Percentiles rank a stretch among this genome's conserved stretches.
Conservation (phyloP, 2,329 filamentous ascomycete genomes). For the Paracamarosporium sp. region DNA sequence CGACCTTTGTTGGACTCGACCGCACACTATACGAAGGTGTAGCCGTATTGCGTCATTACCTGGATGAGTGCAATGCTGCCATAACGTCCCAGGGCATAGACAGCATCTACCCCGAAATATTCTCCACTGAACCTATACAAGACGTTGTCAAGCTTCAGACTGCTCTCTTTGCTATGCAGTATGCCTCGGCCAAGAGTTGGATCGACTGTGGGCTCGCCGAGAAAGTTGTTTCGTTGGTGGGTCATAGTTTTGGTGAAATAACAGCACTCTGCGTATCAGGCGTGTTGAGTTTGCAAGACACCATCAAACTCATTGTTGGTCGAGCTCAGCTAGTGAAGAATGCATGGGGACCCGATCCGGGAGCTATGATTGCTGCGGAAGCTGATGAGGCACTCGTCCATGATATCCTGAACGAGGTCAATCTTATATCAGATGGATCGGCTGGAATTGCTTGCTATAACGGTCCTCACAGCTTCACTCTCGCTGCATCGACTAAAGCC, state of each 20-base stretch:
- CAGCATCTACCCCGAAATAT: constrained; percentile 24
- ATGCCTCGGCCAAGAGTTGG: constrained; percentile 35
- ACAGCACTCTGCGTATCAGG: constrained; percentile 47
- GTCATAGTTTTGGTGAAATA: constrained; percentile 51
- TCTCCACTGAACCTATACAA: constrained; percentile 5
- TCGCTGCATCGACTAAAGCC: constrained; percentile 37
- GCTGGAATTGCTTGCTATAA: constrained; percentile 54
- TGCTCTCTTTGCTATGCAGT: constrained; percentile 42
- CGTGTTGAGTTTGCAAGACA: constrained; percentile 36
- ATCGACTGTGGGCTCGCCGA: constrained; percentile 22
- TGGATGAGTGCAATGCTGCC: constrained; percentile 18
- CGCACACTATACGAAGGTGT: constrained; percentile 11
- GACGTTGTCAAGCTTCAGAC: constrained; percentile 32
- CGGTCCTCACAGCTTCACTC: constrained; percentile 46
- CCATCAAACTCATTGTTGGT: constrained; percentile 29
- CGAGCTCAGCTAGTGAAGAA: constrained; percentile 43
- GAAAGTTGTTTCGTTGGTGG: constrained; percentile 24
- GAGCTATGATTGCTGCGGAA: constrained; percentile 41
- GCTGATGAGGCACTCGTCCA: neutral
- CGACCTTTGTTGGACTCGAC: constrained; percentile 13
- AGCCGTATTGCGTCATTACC: constrained; percentile 16
- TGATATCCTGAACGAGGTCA: neutral
- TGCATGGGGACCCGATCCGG: constrained; percentile 44
- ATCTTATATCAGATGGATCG: constrained; percentile 25
- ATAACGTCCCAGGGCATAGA: constrained; percentile 4